Percentiles rank a stretch among this genome's conserved stretches.
phyloP scores from a whole-genome alignment of 768 basidiomycete species.

The Boletus rubescentipes region DNA sequence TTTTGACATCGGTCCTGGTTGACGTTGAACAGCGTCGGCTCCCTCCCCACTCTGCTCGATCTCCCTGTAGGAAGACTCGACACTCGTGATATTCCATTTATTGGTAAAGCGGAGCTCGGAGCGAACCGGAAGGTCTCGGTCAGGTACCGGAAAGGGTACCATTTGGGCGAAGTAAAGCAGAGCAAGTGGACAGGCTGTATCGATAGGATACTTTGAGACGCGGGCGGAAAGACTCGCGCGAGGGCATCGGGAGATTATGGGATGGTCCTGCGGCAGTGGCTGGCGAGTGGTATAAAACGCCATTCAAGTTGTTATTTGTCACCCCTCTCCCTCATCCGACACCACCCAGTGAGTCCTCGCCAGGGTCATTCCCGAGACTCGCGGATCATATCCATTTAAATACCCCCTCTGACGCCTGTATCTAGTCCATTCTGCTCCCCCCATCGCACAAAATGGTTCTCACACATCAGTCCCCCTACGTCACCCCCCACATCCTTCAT shows the following conservation, averaged over 20 bases:
- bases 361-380: conserved; percentile 13
- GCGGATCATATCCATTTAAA: conserved; percentile 28
- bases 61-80: not conserved
- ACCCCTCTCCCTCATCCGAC: conserved; percentile 5
- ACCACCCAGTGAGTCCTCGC: conserved; percentile 21
- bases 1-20: not conserved
- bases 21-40: not conserved
- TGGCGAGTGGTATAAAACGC: conserved; percentile 29
- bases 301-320: conserved; percentile 2
- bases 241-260: conserved; percentile 32
- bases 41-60: not conserved
- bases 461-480: conserved; percentile 76
- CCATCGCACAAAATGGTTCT: conserved; percentile 53
- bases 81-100: not conserved
- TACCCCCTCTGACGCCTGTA: conserved; percentile 1
- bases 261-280: conserved; percentile 24
- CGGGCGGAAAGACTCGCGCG: conserved; percentile 23
- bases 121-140: conserved; percentile 13
- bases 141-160: not conserved
- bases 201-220: not conserved
- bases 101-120: conserved; percentile 13
- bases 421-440: not conserved
- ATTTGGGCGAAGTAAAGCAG: not conserved
- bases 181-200: not conserved
- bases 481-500: conserved; percentile 88